These are phyloP conservation scores for Penicillium sp. DNA, from an alignment of 2,329 filamentous ascomycete species.

Conservation along the genomic window DNA sequence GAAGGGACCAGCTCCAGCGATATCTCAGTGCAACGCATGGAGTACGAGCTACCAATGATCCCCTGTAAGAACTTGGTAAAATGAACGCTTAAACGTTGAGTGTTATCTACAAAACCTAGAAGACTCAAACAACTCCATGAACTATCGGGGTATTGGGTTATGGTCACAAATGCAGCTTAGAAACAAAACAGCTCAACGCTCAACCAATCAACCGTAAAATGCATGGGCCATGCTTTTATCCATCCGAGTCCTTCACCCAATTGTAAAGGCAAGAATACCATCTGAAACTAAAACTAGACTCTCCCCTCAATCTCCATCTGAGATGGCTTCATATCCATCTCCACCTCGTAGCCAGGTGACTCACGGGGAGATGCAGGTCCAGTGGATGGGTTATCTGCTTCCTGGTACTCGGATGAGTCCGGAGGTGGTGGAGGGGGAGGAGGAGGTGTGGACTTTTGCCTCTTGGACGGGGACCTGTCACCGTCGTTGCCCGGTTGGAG, in stretches of 20 bases:
- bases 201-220: conserved; percentile 1
- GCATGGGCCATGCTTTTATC: background rate
- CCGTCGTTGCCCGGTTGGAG: conserved; percentile 17
- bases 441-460: conserved; percentile 46
- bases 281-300: conserved; percentile 9
- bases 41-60: too few species aligned
- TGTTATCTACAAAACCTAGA: too few species aligned
- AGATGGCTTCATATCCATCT: conserved; percentile 7
- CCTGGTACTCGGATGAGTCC: conserved; percentile 15
- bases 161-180: conserved; percentile 14
- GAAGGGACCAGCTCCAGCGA: too few species aligned
- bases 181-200: conserved; percentile 1
- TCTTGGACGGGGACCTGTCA: conserved; percentile 49
- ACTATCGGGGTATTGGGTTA: conserved; percentile 22
- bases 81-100: too few species aligned
- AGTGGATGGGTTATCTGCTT: conserved; percentile 7
- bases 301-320: conserved; percentile 26
- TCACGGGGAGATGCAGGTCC: background rate
- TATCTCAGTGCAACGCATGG: too few species aligned
- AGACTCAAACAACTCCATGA: conserved; percentile 6
- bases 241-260: background rate
- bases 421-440: conserved; percentile 35
- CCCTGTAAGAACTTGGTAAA: too few species aligned
- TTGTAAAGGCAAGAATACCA: background rate
- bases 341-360: background rate